Percentiles rank a stretch among this genome's conserved stretches.
These are phyloP conservation scores for Porogramme epimiltina DNA, from an alignment of 1,284 basidiomycete species.

Conservation along the genomic window DNA sequence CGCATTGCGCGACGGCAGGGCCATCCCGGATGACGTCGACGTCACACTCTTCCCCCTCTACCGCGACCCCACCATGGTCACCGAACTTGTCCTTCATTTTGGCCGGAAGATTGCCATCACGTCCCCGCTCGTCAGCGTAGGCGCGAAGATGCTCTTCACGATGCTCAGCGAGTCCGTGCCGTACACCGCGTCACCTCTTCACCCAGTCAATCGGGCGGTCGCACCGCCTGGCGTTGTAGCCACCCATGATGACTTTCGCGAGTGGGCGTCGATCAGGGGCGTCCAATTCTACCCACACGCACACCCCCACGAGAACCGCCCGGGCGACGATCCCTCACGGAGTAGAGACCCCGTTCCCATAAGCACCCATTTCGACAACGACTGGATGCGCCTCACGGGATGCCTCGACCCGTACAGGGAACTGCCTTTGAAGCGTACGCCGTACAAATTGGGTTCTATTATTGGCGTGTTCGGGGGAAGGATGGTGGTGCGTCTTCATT, in stretches of 20 bases:
- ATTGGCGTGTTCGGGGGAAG: slow-evolving; percentile 62
- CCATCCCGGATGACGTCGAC: slow-evolving; percentile 55
- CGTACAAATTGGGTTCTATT: slow-evolving; percentile 53
- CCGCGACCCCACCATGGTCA: slow-evolving; percentile 34
- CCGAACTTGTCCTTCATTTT: slow-evolving; percentile 40
- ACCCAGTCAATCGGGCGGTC: slow-evolving; percentile 49
- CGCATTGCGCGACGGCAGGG: slow-evolving; percentile 31
- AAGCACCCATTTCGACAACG: slow-evolving; percentile 55
- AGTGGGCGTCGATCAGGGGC: slow-evolving; percentile 51
- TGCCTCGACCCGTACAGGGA: slow-evolving; percentile 47
- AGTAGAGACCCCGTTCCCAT: slow-evolving; percentile 26
- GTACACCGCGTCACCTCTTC: slow-evolving; percentile 44
- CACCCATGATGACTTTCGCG: slow-evolving; percentile 61
- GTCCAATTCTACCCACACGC: slow-evolving; percentile 31
- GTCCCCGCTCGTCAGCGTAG: slow-evolving; percentile 52
- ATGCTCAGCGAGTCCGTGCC: slow-evolving; percentile 54
- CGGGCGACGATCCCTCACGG: slow-evolving; percentile 29
- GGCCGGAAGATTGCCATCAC: slow-evolving; percentile 39
- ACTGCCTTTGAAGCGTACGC: slow-evolving; percentile 41
- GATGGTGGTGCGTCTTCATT: slow-evolving; percentile 47
- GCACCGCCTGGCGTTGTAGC: slow-evolving; percentile 34
- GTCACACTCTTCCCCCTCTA: slow-evolving; percentile 52
- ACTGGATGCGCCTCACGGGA: slow-evolving; percentile 55
- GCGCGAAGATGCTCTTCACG: slow-evolving; percentile 66
- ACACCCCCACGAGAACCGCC: slow-evolving; percentile 29